These are phyloP conservation scores for Rehmannia glutinosa DNA, from an alignment of 257 asterid species.

Conservation along the genomic window DNA sequence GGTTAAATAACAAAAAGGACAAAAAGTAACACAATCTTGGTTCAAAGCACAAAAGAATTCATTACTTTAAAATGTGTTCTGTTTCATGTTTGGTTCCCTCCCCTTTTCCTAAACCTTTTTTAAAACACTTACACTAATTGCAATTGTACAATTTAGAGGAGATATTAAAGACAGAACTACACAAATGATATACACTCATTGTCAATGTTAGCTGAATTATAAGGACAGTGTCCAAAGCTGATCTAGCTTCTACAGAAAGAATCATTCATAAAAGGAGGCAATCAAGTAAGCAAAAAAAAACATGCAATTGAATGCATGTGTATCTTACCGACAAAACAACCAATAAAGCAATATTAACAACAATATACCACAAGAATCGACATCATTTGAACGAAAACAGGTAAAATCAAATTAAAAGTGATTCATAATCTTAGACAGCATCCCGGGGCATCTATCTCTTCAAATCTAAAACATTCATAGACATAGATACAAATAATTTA, in stretches of 20 bases:
- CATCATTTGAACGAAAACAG: constrained; percentile 6
- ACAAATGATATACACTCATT: neutral
- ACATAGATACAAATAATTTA: constrained; percentile 23
- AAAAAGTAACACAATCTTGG: neutral
- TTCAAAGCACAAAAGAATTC: neutral
- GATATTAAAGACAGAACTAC: neutral
- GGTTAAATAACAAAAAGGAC: neutral
- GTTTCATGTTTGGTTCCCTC: neutral
- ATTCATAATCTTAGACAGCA: constrained; percentile 21
- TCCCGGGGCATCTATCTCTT: constrained; percentile 17
- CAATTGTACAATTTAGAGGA: neutral
- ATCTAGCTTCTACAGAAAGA: neutral
- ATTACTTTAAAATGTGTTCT: neutral
- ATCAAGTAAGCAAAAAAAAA: neutral
- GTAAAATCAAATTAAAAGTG: constrained; percentile 5
- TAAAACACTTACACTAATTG: neutral
- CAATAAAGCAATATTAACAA: neutral
- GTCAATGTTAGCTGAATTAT: neutral
- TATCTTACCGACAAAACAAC: neutral
- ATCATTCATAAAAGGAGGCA: neutral
- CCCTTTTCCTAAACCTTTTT: neutral
- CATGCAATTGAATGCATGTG: neutral
- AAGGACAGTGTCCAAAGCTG: neutral
- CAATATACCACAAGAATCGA: constrained; percentile 9
- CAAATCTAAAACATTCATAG: constrained; percentile 22